phyloP scores from a whole-genome alignment of 2,329 filamentous ascomycete species.

The Exophiala viscosa region DNA sequence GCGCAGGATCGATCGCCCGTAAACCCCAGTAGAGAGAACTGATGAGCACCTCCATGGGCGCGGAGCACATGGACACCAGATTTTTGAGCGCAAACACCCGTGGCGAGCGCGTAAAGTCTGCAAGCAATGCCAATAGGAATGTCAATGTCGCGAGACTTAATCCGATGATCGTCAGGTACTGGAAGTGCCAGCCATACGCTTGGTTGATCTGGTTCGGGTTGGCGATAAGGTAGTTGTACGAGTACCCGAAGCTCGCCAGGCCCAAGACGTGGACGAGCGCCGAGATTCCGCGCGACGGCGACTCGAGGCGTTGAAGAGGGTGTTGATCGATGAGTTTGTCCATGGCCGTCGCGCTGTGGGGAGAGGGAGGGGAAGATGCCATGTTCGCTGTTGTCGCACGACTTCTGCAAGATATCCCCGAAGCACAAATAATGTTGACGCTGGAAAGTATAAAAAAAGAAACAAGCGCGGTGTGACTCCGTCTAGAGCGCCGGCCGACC shows the following conservation, averaged over 20 bases:
- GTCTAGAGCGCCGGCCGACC: no score
- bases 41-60: constrained; percentile 60
- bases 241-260: constrained; percentile 42
- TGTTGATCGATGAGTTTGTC: constrained; percentile 33
- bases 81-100: constrained; percentile 57
- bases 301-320: constrained; percentile 42
- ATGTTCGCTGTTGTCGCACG: neutral
- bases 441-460: neutral
- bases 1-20: constrained; percentile 40
- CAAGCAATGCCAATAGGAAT: constrained; percentile 52
- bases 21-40: constrained; percentile 60
- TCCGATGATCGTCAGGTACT: constrained; percentile 63
- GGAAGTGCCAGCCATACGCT: constrained; percentile 63
- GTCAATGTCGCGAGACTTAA: constrained; percentile 54
- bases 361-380: neutral
- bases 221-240: constrained; percentile 44
- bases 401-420: neutral
- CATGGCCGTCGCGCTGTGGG: neutral
- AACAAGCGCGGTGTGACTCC: no score
- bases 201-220: constrained; percentile 50
- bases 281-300: constrained; percentile 42
- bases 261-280: constrained; percentile 40
- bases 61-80: constrained; percentile 53
- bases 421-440: neutral
- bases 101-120: constrained; percentile 52